Conservation (phyloP, 1,284 basidiomycete genomes). For the Melampsora abietis-canadensis region DNA sequence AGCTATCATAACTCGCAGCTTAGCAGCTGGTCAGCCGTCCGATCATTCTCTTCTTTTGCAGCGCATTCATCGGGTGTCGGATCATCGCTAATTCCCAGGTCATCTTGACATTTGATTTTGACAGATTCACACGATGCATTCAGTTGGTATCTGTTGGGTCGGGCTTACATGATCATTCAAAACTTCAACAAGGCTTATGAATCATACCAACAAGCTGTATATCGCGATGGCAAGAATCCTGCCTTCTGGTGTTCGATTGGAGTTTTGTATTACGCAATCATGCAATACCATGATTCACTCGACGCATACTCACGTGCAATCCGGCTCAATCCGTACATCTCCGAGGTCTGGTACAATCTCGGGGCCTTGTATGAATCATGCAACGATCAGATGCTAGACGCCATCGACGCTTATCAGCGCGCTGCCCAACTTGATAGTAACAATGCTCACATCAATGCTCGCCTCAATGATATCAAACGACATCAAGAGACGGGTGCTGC, state of each 20-base stretch:
- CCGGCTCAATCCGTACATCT: constrained; percentile 97
- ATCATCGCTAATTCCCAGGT: constrained; percentile 32
- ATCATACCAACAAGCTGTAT: constrained; percentile 97
- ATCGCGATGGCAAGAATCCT: constrained; percentile 95
- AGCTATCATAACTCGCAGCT: constrained; percentile 85
- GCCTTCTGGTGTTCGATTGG: constrained; percentile 99
- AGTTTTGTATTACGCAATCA: constrained; percentile 98
- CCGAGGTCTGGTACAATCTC: constrained; percentile 98
- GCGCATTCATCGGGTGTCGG: background rate
- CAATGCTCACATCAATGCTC: constrained; percentile 73
- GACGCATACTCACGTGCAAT: constrained; percentile 98
- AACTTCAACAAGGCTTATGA: constrained; percentile 99
- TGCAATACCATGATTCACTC: constrained; percentile 94
- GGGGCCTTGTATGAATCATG: constrained; percentile 95
- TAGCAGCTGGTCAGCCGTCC: constrained; percentile 75
- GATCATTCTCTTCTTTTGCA: background rate
- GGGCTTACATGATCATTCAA: constrained; percentile 97
- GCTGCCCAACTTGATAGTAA: constrained; percentile 82
- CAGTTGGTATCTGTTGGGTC: constrained; percentile 96
- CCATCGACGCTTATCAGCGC: constrained; percentile 93
- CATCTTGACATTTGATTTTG: background rate
- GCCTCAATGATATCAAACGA: constrained; percentile 57
- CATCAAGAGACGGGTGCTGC: constrained; percentile 47
- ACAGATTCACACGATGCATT: constrained; percentile 90
- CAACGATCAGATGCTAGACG: constrained; percentile 98